phyloP scores from a whole-genome alignment of 306 rosid genomes.

The Hylodesmum podocarpum region DNA sequence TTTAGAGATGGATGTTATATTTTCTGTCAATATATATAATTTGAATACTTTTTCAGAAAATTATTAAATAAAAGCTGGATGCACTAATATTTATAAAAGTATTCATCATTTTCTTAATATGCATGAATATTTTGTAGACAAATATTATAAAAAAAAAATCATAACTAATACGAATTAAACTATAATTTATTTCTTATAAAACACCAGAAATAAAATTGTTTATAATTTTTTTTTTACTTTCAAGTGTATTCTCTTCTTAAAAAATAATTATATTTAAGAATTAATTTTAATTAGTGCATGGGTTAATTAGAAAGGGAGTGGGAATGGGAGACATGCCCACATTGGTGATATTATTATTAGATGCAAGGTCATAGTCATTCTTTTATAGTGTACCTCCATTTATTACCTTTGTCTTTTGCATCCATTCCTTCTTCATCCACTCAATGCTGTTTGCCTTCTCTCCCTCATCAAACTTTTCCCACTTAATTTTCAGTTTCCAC shows the following conservation, averaged over 20 bases:
- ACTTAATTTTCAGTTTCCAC: constrained; percentile 44
- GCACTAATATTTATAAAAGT: background rate
- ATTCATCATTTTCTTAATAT: background rate
- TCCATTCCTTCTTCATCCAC: constrained; percentile 87
- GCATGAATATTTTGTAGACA: background rate
- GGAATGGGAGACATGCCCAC: constrained; percentile 60
- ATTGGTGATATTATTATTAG: constrained; percentile 64
- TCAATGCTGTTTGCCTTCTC: constrained; percentile 53
- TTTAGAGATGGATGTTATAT: too few species aligned
- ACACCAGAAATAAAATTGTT: too few species aligned
- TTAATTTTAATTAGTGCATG: constrained; percentile 26
- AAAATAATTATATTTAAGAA: background rate
- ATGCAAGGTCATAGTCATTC: constrained; percentile 92
- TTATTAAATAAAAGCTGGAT: background rate
- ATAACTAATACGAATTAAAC: too few species aligned
- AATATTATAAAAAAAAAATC: background rate
- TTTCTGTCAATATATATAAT: background rate
- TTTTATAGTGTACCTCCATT: constrained; percentile 84
- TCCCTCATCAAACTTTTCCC: constrained; percentile 48
- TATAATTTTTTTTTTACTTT: background rate
- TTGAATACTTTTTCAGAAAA: background rate
- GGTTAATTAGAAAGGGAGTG: constrained; percentile 40
- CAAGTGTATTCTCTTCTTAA: background rate
- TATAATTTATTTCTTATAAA: too few species aligned
- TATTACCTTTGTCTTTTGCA: constrained; percentile 91